phyloP scores from a whole-genome alignment of 2,329 filamentous ascomycete genomes.

The Dactylellina parvicollis region DNA sequence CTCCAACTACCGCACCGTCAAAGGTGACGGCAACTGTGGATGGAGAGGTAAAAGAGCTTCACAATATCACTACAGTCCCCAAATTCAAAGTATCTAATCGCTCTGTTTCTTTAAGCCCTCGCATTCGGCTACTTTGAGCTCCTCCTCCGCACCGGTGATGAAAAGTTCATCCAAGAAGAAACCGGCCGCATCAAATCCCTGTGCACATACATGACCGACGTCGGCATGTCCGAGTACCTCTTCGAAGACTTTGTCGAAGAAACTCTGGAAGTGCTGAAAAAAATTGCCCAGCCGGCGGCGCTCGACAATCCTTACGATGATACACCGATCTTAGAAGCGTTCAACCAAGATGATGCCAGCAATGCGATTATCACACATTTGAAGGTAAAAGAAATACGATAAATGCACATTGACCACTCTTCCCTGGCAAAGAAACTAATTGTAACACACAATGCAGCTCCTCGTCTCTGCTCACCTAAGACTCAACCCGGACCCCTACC shows the following conservation, averaged over 20 bases:
- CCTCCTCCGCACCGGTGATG: slow-evolving; percentile 74
- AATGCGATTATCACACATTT: slow-evolving; percentile 86
- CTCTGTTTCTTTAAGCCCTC: slow-evolving; percentile 71
- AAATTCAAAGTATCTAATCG: slow-evolving; percentile 25
- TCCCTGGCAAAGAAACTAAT: too few species aligned
- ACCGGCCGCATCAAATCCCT: slow-evolving; percentile 76
- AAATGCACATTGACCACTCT: neutral
- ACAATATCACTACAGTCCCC: slow-evolving; percentile 56
- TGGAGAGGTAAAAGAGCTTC: slow-evolving; percentile 97
- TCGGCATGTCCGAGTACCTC: slow-evolving; percentile 74
- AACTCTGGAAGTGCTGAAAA: slow-evolving; percentile 73
- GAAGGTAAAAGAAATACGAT: slow-evolving; percentile 63
- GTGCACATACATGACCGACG: slow-evolving; percentile 74
- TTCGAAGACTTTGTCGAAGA: slow-evolving; percentile 86
- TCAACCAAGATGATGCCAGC: slow-evolving; percentile 76
- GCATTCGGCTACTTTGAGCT: slow-evolving; percentile 93
- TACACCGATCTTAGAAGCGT: slow-evolving; percentile 71
- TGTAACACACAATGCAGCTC: slow-evolving; percentile 71
- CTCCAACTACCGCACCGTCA: slow-evolving; percentile 84
- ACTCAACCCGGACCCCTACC: slow-evolving; percentile 74
- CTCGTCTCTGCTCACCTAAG: slow-evolving; percentile 87
- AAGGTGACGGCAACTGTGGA: slow-evolving; percentile 94
- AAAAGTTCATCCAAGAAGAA: slow-evolving; percentile 74
- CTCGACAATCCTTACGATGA: slow-evolving; percentile 66
- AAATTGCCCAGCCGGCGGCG: slow-evolving; percentile 70